These are phyloP conservation scores for Entophlyctis luteolus DNA, from an alignment of 192 early-diverging fungal genomes.

Conservation along the genomic window DNA sequence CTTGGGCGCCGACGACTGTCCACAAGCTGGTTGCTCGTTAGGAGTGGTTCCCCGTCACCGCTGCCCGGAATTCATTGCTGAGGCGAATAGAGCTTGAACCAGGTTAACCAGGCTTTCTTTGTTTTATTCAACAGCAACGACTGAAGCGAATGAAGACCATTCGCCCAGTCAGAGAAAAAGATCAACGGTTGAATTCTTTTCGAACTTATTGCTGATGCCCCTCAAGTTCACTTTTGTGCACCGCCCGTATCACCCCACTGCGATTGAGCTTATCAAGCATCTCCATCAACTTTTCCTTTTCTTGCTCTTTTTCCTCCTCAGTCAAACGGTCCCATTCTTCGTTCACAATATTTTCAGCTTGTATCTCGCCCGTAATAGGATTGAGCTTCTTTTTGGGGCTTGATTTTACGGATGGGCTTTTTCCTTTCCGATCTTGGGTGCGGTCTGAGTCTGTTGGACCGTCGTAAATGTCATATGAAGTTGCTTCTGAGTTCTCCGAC, in stretches of 20 bases:
- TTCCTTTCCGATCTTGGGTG: not conserved
- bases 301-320: slow-evolving; percentile 93
- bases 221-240: slow-evolving; percentile 19
- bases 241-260: slow-evolving; percentile 83
- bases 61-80: no score
- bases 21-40: no score
- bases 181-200: no score
- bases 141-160: no score
- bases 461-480: not conserved
- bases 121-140: no score
- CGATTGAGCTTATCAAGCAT: slow-evolving; percentile 90
- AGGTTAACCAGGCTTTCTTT: no score
- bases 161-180: no score
- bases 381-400: slow-evolving; percentile 49
- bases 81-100: no score
- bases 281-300: slow-evolving; percentile 87
- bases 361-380: slow-evolving; percentile 85
- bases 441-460: not conserved
- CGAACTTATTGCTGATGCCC: no score
- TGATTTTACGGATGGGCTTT: slow-evolving; percentile 8
- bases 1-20: no score
- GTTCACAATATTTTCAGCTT: slow-evolving; percentile 20
- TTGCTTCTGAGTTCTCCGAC: not conserved
- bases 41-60: not conserved
- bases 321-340: slow-evolving; percentile 78